Base-by-base conservation (phyloP, 1,284 basidiomycete genomes). In the Apiotrichum sp. region DNA sequence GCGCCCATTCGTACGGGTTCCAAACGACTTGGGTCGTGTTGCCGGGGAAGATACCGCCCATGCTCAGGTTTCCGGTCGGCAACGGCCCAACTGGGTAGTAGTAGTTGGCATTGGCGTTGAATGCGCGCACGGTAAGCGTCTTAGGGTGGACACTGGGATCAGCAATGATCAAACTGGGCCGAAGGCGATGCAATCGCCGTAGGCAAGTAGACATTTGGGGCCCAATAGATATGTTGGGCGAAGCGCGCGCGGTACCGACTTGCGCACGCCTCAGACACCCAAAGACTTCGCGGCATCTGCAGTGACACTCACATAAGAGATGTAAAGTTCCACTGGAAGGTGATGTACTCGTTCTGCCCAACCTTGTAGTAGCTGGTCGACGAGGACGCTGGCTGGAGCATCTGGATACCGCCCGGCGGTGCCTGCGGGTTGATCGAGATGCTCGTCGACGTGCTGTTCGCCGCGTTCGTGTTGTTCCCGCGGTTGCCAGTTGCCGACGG, bases 311-410 rank as follows among this genome's bases (percentile, higher is more conserved):
- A 74, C 76, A 84, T 78, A 31, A 93, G 51, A 3, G 47, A 44
- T 3, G 87, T 89, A 64, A 89, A 82, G 73, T 91, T 93, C 92
- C 92, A 96, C n/a, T 82, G 89, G 74, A 95, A 90, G 22, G 90
- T 95, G 69, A 95, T 82, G 56, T 79, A 79, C 67, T 89, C 82
- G 47, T 80, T 79, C 0, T 78, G 76, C 0, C 87, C 88, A 65
- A 97, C 88, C 80, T 96, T 95, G 81, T 86, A 95, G 78, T 83
- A 97, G 6, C 88, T 89, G 36, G 85, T 84, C 29, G 84, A 71
- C 16, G 86, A 86, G 62, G 84, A 81, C 0, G 89, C 85, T 1
- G 92, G 92, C 70, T 89, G 81, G 9, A 74, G 67, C 56, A 77
- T 71, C 8, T 70, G 66, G 31, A 77, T 53, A 4, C 74, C 74